Percentiles rank a stretch among this genome's conserved stretches.
phyloP scores from a whole-genome alignment of 306 rosid genomes.

The Potentilla sterilis region DNA sequence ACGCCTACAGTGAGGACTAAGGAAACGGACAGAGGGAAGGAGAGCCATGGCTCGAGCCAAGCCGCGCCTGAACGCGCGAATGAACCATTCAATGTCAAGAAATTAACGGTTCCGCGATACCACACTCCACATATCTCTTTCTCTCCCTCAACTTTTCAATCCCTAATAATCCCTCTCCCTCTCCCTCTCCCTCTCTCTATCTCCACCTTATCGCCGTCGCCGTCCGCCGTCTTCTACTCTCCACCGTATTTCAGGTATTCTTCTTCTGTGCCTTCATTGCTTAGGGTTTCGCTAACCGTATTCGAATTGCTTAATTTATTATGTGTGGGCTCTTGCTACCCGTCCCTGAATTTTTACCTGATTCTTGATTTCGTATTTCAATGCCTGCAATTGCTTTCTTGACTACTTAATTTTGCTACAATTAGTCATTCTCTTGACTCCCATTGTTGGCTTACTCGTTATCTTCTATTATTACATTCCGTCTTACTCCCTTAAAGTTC shows the following conservation, averaged over 20 bases:
- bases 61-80: conserved; percentile 45
- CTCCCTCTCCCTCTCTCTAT: background rate
- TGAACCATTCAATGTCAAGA: conserved; percentile 34
- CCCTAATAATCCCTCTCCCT: conserved; percentile 10
- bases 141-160: conserved; percentile 31
- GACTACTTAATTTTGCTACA: background rate
- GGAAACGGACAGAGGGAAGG: background rate
- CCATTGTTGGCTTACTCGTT: too few species aligned
- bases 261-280: background rate
- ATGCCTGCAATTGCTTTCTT: background rate
- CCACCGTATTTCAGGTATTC: background rate
- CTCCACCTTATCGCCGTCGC: background rate
- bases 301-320: background rate
- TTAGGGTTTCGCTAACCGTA: background rate
- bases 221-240: background rate
- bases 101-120: conserved; percentile 48
- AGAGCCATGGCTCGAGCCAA: conserved; percentile 44
- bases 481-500: background rate
- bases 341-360: background rate
- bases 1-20: background rate
- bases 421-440: too few species aligned
- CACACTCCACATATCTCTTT: conserved; percentile 30
- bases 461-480: too few species aligned
- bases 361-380: background rate
- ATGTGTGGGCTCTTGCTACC: background rate